phyloP scores from a whole-genome alignment of 75 land plant species.

The Isoetes taiwanensis region DNA sequence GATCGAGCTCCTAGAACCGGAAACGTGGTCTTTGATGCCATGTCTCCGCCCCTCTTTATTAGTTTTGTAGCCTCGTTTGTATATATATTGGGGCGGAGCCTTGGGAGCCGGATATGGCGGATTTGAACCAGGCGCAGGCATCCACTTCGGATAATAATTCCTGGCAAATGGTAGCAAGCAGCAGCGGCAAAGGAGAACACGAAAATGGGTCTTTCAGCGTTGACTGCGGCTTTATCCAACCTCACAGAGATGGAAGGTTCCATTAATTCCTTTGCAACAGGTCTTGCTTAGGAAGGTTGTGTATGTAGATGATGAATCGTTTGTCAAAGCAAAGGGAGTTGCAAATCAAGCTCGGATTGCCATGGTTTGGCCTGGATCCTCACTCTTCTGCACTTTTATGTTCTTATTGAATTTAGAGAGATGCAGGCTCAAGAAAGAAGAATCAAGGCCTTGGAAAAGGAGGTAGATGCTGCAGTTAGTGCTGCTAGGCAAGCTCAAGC shows the following conservation, averaged over 20 bases:
- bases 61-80: too few species aligned
- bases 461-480: constrained; percentile 86
- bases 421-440: constrained; percentile 77
- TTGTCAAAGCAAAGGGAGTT: constrained; percentile 47
- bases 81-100: too few species aligned
- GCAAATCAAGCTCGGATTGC: constrained; percentile 55
- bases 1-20: too few species aligned
- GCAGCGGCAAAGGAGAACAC: too few species aligned
- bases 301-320: constrained; percentile 69
- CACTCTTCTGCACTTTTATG: not conserved
- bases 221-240: constrained; percentile 57
- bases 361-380: constrained; percentile 27
- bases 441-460: constrained; percentile 72
- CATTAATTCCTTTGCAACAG: constrained; percentile 57
- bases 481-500: constrained; percentile 82
- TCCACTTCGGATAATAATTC: too few species aligned
- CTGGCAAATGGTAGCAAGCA: too few species aligned
- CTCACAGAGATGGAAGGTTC: constrained; percentile 51
- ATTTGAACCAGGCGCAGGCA: too few species aligned
- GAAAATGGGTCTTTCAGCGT: too few species aligned
- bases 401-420: not conserved
- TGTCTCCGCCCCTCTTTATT: too few species aligned
- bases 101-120: too few species aligned
- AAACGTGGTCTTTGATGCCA: too few species aligned
- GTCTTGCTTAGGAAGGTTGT: constrained; percentile 72